Conservation (phyloP, 176 grass and related monocot species). For the Otatea glauca region DNA sequence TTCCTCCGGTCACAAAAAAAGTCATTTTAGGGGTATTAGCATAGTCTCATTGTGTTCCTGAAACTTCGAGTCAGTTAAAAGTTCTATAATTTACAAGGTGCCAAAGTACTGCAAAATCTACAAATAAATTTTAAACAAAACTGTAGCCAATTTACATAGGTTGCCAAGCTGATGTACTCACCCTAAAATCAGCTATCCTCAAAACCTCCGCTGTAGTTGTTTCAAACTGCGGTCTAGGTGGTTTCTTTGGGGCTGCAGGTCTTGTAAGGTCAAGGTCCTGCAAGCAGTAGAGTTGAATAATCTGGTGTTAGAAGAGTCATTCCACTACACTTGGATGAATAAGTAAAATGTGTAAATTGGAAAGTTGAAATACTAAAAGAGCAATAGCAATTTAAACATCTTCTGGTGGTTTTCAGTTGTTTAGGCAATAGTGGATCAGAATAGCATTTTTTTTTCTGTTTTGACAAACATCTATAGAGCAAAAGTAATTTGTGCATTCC, state of each 20-base stretch:
- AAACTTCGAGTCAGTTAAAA: conserved; percentile 7
- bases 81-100: conserved; percentile 19
- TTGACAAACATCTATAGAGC: conserved; percentile 16
- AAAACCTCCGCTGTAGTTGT: conserved; percentile 78
- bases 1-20: neutral
- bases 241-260: conserved; percentile 55
- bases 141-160: neutral
- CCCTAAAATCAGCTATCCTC: conserved; percentile 94
- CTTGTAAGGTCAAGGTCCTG: conserved; percentile 91
- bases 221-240: conserved; percentile 61
- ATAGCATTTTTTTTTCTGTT: conserved; percentile 17
- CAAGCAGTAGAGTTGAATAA: conserved; percentile 37
- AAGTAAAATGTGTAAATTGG: conserved; percentile 17
- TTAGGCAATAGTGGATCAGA: neutral
- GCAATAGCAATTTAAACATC: neutral
- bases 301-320: conserved; percentile 19
- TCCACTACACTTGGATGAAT: conserved; percentile 18
- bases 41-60: conserved; percentile 7
- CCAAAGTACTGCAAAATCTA: neutral
- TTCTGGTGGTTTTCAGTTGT: conserved; percentile 1
- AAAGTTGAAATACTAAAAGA: neutral
- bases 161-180: conserved; percentile 43
- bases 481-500: neutral
- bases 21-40: neutral
- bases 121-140: neutral